phyloP scores from a whole-genome alignment of 306 rosid genomes.

The Fragaria nilgerrensis region DNA sequence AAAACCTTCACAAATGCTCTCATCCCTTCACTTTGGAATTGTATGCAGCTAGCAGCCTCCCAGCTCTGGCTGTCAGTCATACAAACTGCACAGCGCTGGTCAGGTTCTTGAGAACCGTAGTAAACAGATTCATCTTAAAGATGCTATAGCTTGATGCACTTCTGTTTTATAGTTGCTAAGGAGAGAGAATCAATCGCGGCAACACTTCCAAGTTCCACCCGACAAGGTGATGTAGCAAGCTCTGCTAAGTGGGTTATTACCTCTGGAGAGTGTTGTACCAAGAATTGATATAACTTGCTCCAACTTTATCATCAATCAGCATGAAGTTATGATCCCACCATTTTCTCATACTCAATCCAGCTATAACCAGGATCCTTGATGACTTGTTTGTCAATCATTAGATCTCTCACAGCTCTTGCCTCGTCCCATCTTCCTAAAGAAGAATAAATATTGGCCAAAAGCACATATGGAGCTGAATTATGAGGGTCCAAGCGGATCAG shows the following conservation, averaged over 20 bases:
- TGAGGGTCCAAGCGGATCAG: slow-evolving; percentile 56
- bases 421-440: slow-evolving; percentile 87
- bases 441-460: slow-evolving; percentile 74
- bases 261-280: neutral
- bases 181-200: neutral
- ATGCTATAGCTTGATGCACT: neutral
- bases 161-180: neutral
- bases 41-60: slow-evolving; percentile 1
- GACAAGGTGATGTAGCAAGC: neutral
- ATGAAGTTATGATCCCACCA: slow-evolving; percentile 20
- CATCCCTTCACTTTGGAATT: neutral
- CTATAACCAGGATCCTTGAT: slow-evolving; percentile 71
- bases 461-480: slow-evolving; percentile 63
- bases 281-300: neutral
- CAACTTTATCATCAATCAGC: slow-evolving; percentile 11
- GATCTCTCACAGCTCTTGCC: slow-evolving; percentile 56
- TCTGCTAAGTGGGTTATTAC: slow-evolving; percentile 10
- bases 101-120: neutral
- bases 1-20: neutral
- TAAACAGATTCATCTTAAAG: neutral
- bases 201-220: neutral
- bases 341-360: slow-evolving; percentile 47
- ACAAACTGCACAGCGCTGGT: neutral
- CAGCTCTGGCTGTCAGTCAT: neutral
- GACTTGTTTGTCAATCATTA: slow-evolving; percentile 56